Evolutionary conservation across 192 early-diverging fungal genomes (phyloP).

Genomic region (Coemansia asiatica): DNA sequence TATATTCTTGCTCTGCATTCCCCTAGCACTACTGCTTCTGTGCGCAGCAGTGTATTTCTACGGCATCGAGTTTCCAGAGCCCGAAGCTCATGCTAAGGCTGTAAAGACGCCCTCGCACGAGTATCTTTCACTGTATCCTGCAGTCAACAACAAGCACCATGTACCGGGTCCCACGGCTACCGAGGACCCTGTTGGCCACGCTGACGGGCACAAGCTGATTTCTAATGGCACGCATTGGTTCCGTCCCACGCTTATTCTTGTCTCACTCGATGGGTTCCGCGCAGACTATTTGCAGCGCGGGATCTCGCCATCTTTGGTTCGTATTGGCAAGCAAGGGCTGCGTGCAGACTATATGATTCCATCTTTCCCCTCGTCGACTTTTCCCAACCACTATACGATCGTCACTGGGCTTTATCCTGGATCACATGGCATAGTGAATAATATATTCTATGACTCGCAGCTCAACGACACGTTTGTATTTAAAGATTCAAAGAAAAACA

Average conservation of each 20-base stretch:
- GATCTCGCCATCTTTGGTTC: slow-evolving; percentile 63
- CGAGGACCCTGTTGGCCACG: background rate
- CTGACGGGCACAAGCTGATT: slow-evolving; percentile 8
- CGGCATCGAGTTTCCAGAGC: slow-evolving; percentile 17
- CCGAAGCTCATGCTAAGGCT: background rate
- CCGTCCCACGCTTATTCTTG: slow-evolving; percentile 69
- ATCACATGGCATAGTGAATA: slow-evolving; percentile 87
- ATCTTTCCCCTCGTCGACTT: slow-evolving; percentile 69
- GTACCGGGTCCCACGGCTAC: background rate
- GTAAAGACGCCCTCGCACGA: slow-evolving; percentile 4
- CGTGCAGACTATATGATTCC: slow-evolving; percentile 55
- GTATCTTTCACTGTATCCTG: slow-evolving; percentile 26
- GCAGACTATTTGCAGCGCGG: slow-evolving; percentile 77
- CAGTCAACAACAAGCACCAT: slow-evolving; percentile 16
- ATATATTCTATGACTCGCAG: slow-evolving; percentile 75
- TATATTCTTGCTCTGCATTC: slow-evolving; percentile 30
- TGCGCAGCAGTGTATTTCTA: slow-evolving; percentile 22
- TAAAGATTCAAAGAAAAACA: slow-evolving; percentile 62
- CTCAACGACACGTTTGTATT: slow-evolving; percentile 78
- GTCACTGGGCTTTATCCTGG: slow-evolving; percentile 92
- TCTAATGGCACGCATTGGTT: slow-evolving; percentile 70
- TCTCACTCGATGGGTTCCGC: slow-evolving; percentile 87
- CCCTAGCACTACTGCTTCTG: slow-evolving; percentile 19
- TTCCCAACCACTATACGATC: slow-evolving; percentile 91
- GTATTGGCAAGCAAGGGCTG: slow-evolving; percentile 35